Evolutionary conservation across 2,329 filamentous ascomycete species (phyloP).

Genomic region (Fusarium sp.): DNA sequence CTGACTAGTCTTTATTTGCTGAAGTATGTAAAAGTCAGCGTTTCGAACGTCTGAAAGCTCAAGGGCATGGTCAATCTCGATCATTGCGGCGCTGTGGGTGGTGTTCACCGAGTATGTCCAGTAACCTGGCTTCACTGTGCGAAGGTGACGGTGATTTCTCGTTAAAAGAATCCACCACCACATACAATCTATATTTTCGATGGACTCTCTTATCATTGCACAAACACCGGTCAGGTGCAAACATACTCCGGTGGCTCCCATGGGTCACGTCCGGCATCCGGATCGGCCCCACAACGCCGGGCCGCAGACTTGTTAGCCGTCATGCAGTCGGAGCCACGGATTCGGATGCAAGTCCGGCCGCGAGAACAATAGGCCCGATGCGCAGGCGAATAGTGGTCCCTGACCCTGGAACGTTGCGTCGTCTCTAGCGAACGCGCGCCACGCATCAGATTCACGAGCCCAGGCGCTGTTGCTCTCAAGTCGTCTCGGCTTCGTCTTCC

Average conservation of each 20-base stretch:
- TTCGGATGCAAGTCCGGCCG: background rate
- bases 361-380: background rate
- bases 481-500: background rate
- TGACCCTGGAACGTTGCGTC: background rate
- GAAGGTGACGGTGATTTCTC: slow-evolving; percentile 13
- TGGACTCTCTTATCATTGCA: slow-evolving; percentile 11
- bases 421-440: background rate
- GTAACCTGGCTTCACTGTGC: slow-evolving; percentile 7
- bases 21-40: background rate
- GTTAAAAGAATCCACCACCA: slow-evolving; percentile 13
- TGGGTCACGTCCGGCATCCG: slow-evolving; percentile 11
- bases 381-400: too few relatives aligned
- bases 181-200: background rate
- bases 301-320: slow-evolving; percentile 2
- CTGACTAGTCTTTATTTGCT: slow-evolving; percentile 1
- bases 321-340: background rate
- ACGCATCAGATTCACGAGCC: too few relatives aligned
- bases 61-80: slow-evolving; percentile 14
- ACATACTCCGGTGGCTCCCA: background rate
- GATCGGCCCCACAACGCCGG: slow-evolving; percentile 34
- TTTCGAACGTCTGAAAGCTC: background rate
- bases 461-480: background rate
- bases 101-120: background rate
- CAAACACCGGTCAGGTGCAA: background rate
- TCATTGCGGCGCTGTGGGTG: background rate